Percentiles rank a stretch among this genome's conserved stretches.
phyloP scores from a whole-genome alignment of 306 rosid species.

The Dryas alaskensis region DNA sequence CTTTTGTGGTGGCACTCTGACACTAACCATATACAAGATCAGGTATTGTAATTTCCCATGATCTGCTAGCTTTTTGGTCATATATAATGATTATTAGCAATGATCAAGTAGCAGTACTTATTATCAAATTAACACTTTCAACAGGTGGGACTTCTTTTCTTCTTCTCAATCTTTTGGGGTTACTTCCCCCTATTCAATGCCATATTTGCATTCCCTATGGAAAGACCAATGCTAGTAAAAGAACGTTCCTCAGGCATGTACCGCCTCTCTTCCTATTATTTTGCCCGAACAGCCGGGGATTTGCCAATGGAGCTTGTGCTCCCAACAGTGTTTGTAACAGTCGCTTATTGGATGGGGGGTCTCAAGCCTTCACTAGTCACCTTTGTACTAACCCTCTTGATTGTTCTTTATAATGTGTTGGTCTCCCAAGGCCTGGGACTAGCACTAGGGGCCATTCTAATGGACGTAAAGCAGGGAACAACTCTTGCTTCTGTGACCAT shows the following conservation, averaged over 20 bases:
- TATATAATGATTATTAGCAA: neutral
- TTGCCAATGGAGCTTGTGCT: conserved; percentile 91
- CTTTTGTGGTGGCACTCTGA: conserved; percentile 89
- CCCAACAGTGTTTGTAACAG: conserved; percentile 65
- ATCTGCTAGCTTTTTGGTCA: neutral
- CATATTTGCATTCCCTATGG: conserved; percentile 74
- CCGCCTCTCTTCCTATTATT: conserved; percentile 78
- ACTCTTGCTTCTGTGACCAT: conserved; percentile 78
- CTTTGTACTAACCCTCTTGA: conserved; percentile 58
- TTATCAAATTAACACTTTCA: neutral
- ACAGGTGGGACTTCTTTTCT: conserved; percentile 89
- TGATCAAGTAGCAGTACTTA: neutral
- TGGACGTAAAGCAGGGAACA: conserved; percentile 85
- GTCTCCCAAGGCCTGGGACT: conserved; percentile 89
- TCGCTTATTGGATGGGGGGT: conserved; percentile 89
- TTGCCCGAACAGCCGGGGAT: conserved; percentile 72
- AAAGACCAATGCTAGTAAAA: conserved; percentile 72
- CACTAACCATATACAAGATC: conserved; percentile 75
- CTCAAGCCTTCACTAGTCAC: conserved; percentile 65
- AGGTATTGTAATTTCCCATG: conserved; percentile 36
- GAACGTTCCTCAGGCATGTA: conserved; percentile 91
- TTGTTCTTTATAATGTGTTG: conserved; percentile 68
- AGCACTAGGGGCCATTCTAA: conserved; percentile 82
- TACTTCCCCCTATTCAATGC: conserved; percentile 85
- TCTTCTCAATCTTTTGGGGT: conserved; percentile 94